These are phyloP conservation scores for Pulicaria dysenterica DNA, from an alignment of 129 eudicot species.

Conservation along the genomic window DNA sequence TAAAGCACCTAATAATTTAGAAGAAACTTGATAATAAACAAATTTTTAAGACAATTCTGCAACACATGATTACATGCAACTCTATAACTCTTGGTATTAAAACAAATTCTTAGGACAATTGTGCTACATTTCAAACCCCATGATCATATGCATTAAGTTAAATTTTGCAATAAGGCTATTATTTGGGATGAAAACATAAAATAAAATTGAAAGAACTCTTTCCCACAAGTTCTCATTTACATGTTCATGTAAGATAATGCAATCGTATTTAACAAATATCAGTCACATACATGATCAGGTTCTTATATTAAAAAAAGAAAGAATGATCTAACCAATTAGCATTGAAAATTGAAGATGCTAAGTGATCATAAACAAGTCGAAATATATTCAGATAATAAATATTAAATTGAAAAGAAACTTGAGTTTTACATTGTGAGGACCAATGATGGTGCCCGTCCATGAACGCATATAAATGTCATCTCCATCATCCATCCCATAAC, in stretches of 20 bases:
- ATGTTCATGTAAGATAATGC: background rate
- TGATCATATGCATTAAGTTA: too few species aligned
- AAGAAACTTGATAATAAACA: background rate
- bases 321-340: background rate
- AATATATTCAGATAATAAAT: background rate
- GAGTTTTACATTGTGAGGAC: constrained; percentile 42
- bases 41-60: background rate
- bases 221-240: background rate
- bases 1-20: background rate
- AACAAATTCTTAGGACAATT: background rate
- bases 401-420: background rate
- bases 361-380: background rate
- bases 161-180: too few species aligned
- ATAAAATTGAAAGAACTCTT: too few species aligned
- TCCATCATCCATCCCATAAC: constrained; percentile 37
- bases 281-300: background rate
- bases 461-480: constrained; percentile 35
- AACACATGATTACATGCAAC: background rate
- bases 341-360: background rate
- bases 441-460: constrained; percentile 37
- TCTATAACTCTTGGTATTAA: background rate
- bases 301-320: background rate
- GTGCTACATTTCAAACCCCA: background rate
- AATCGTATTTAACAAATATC: background rate
- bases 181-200: too few species aligned